A percentile compares a stretch with the other conserved stretches of the same genome.
phyloP scores from a whole-genome alignment of 1,284 basidiomycete species.

The Wallemia ichthyophaga region DNA sequence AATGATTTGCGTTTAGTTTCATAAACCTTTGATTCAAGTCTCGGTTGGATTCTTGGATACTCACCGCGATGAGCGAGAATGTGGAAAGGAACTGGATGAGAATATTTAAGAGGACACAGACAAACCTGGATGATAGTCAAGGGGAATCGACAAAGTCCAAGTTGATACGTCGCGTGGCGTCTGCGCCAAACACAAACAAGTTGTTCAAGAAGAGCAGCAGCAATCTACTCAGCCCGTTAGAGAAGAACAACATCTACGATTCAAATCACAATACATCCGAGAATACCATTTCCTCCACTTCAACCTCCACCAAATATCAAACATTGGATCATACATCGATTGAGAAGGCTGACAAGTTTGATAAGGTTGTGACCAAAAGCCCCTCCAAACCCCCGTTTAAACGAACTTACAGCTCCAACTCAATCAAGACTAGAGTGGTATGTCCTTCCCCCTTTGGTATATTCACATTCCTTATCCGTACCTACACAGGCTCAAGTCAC shows the following conservation, averaged over 20 bases:
- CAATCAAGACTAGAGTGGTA: slow-evolving; percentile 73
- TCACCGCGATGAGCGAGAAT: too few relatives aligned
- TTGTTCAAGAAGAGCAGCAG: slow-evolving; percentile 24
- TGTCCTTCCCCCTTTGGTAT: slow-evolving; percentile 12
- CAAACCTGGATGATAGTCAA: not conserved
- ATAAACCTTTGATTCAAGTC: too few relatives aligned
- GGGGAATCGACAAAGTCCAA: not conserved
- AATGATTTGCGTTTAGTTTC: too few relatives aligned
- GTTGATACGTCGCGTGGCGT: slow-evolving; percentile 55
- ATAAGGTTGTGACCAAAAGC: too few relatives aligned
- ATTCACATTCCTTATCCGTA: slow-evolving; percentile 2
- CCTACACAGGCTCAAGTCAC: slow-evolving; percentile 46
- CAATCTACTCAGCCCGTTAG: slow-evolving; percentile 13
- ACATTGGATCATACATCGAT: too few relatives aligned
- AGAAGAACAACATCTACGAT: slow-evolving; percentile 20
- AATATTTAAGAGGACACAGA: not conserved
- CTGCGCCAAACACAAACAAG: slow-evolving; percentile 81
- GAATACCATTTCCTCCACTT: slow-evolving; percentile 2
- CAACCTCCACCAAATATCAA: slow-evolving; percentile 1
- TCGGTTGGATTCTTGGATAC: too few relatives aligned
- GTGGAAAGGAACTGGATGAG: not conserved
- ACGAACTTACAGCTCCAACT: slow-evolving; percentile 85
- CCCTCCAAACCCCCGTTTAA: slow-evolving; percentile 46
- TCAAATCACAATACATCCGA: slow-evolving; percentile 5
- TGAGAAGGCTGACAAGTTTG: slow-evolving; percentile 21